phyloP scores from a whole-genome alignment of 352 stramenopile genomes.

The Globisporangium paroecandrum region DNA sequence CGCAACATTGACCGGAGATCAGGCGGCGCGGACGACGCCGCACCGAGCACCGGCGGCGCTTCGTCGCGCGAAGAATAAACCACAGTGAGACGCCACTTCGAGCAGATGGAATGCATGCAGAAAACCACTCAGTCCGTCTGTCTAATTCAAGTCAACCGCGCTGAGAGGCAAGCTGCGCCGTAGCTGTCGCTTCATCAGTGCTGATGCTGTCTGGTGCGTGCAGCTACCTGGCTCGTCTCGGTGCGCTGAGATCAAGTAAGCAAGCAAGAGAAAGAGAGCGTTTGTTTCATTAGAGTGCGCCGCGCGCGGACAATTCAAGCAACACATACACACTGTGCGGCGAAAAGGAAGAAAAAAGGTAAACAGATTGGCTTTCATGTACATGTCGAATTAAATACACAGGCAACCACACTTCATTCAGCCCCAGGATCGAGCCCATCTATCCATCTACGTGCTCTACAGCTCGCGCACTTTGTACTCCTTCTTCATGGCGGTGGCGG shows the following conservation, averaged over 20 bases:
- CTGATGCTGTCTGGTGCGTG: not conserved
- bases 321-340: too few species aligned
- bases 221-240: not conserved
- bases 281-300: conserved; percentile 21
- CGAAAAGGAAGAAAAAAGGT: not conserved
- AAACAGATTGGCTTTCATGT: conserved; percentile 4
- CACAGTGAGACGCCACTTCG: not conserved
- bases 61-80: conserved; percentile 30
- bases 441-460: conserved; percentile 10
- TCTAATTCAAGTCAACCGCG: not conserved
- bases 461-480: conserved; percentile 64
- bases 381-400: conserved; percentile 4
- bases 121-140: too few species aligned
- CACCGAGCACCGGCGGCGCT: conserved; percentile 2
- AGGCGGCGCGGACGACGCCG: conserved; percentile 18
- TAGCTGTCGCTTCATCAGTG: not conserved
- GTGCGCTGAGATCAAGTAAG: not conserved
- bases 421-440: not conserved
- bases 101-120: too few species aligned
- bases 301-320: too few species aligned
- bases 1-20: conserved; percentile 69
- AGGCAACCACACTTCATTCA: not conserved
- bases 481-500: conserved; percentile 48
- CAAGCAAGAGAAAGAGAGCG: not conserved
- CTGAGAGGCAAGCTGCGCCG: not conserved